Conservation (phyloP, 2,329 filamentous ascomycete species). For the Aspergillus melleus region DNA sequence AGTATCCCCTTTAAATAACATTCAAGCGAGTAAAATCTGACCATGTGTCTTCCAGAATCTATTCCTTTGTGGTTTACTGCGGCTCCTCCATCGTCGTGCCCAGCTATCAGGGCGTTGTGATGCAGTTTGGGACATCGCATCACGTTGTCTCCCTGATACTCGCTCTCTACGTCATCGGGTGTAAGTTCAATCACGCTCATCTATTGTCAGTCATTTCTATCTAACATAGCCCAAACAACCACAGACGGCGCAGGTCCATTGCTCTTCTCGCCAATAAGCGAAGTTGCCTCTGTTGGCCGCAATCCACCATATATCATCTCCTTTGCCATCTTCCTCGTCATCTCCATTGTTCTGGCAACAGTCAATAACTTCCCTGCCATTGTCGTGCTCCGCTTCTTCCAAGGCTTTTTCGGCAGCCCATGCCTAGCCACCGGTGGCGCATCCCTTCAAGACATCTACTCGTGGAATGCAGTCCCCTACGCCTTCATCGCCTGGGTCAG, state of each 20-base stretch:
- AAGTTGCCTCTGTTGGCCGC: constrained; percentile 66
- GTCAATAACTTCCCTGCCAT: constrained; percentile 64
- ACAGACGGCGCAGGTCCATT: constrained; percentile 61
- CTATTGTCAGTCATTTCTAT: background rate
- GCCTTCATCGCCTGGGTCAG: constrained; percentile 61
- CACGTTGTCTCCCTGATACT: constrained; percentile 32
- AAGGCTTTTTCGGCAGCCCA: constrained; percentile 66
- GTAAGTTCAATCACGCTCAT: background rate
- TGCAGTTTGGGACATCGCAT: constrained; percentile 28
- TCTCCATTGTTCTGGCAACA: constrained; percentile 65
- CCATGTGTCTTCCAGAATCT: constrained; percentile 18
- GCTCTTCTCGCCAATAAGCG: constrained; percentile 65
- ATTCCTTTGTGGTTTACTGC: constrained; percentile 41
- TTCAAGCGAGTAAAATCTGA: background rate
- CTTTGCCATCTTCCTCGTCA: constrained; percentile 67
- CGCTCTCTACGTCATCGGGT: constrained; percentile 35
- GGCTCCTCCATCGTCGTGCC: constrained; percentile 35
- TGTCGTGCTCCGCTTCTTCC: constrained; percentile 64
- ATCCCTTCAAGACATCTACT: constrained; percentile 46
- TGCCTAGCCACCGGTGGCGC: constrained; percentile 61
- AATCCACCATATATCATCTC: constrained; percentile 68
- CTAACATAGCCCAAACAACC: background rate
- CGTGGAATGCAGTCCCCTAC: constrained; percentile 58
- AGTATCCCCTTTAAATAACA: background rate
- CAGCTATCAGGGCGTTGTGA: constrained; percentile 25